Percentiles rank a stretch among this genome's conserved stretches.
Conservation (phyloP, 257 asterid genomes). For the Catharanthus roseus region DNA sequence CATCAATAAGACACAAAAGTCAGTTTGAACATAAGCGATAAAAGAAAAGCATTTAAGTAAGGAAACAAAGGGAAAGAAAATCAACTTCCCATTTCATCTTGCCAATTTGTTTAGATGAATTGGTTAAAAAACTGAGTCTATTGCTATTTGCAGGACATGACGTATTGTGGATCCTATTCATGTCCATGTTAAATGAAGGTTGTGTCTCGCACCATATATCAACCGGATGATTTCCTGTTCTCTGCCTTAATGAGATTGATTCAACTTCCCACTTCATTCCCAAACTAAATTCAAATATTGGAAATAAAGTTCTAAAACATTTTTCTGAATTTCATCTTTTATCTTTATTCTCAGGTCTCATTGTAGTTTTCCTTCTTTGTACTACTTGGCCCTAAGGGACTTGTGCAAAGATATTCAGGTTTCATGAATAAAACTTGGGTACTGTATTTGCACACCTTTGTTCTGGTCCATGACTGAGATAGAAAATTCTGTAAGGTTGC, state of each 20-base stretch:
- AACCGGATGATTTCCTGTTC: not conserved
- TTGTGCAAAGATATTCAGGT: not conserved
- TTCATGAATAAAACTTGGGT: not conserved
- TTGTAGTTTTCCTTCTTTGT: too few species aligned
- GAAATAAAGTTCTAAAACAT: not conserved
- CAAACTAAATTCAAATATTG: not conserved
- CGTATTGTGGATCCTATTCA: not conserved
- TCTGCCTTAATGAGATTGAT: not conserved
- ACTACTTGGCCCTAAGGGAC: not conserved
- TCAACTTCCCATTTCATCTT: not conserved
- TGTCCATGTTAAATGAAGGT: not conserved
- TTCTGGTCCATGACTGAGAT: not conserved
- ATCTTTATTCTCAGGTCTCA: not conserved
- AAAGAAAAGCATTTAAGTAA: not conserved
- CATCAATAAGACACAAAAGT: not conserved
- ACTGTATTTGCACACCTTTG: not conserved
- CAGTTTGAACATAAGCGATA: not conserved
- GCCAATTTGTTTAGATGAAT: not conserved
- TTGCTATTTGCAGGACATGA: not conserved
- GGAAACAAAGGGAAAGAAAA: not conserved
- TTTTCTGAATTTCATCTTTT: not conserved
- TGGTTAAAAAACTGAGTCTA: not conserved
- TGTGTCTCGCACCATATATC: not conserved
- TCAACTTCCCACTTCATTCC: not conserved
- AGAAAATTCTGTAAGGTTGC: not conserved